Conservation (phyloP, 2,329 filamentous ascomycete genomes). For the Colletotrichum liaoningense region DNA sequence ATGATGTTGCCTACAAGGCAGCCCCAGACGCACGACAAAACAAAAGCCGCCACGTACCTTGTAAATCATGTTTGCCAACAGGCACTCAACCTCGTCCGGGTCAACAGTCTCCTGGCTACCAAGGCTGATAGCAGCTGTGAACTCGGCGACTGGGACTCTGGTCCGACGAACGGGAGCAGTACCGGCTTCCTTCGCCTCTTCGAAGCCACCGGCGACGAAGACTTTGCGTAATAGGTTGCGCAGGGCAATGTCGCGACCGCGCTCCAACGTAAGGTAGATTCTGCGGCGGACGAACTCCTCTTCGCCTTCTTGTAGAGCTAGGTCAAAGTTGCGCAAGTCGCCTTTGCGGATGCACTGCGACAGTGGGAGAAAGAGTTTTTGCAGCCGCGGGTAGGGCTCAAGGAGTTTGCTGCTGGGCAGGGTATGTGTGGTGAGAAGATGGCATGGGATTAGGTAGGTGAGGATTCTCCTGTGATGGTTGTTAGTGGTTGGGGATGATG, state of each 20-base stretch:
- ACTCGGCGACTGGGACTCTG: slow-evolving; percentile 84
- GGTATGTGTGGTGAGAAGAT: slow-evolving; percentile 87
- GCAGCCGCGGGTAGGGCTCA: slow-evolving; percentile 78
- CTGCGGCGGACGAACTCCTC: slow-evolving; percentile 93
- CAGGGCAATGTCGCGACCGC: slow-evolving; percentile 89
- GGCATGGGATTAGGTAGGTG: slow-evolving; percentile 94
- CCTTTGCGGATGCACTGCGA: slow-evolving; percentile 83
- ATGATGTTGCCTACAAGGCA: slow-evolving; percentile 20
- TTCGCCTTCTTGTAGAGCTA: slow-evolving; percentile 83
- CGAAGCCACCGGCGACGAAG: slow-evolving; percentile 85
- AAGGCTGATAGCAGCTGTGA: slow-evolving; percentile 84
- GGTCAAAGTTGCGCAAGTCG: slow-evolving; percentile 85
- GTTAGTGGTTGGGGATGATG: slow-evolving; percentile 12
- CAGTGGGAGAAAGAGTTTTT: slow-evolving; percentile 82
- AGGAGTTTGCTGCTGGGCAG: slow-evolving; percentile 81
- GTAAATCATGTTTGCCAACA: slow-evolving; percentile 97
- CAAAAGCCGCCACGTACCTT: slow-evolving; percentile 72
- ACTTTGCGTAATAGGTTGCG: slow-evolving; percentile 94
- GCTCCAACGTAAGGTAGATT: slow-evolving; percentile 94
- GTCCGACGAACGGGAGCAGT: slow-evolving; percentile 75
- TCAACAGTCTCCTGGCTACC: slow-evolving; percentile 78
- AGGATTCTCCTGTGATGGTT: slow-evolving; percentile 77
- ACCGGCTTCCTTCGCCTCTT: slow-evolving; percentile 77
- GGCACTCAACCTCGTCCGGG: slow-evolving; percentile 92
- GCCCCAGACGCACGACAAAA: not conserved